Base-by-base conservation (phyloP, 1,284 basidiomycete genomes). In the Trametes sp. region DNA sequence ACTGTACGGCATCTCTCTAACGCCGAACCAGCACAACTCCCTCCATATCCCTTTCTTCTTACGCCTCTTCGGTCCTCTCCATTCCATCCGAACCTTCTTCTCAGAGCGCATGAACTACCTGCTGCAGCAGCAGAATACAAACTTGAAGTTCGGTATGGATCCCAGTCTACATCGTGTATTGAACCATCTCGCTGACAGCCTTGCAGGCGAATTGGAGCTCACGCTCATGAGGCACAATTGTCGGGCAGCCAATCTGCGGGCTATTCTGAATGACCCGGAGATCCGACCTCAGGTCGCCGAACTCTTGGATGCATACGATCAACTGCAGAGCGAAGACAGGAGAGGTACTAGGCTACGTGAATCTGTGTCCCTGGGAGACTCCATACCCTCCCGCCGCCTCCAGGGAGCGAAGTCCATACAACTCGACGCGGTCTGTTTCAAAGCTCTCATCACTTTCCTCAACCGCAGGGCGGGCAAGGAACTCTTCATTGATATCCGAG, bases 101-200 rank as follows among this genome's bases (percentile, higher is more conserved):
- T 80, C 74, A 14, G 73, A 81, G 45, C 61, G 70, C 0, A 70
- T 75, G 24, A 81, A 79, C 26, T 70, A 74, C 16, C 62, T 74
- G 7, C 65, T 81, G 9, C 78, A 80, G 52, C 41, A 54, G 3
- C 57, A 74, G 14, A 73, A 73, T 7, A 78, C 69, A 1, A 81
- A 81, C 56, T n/a, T 57, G 31, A 53, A 45, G 5, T 64, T 64
- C 23, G 62, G 62, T 64, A 14, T 9, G 62, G 26, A 31, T 24
- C 35, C 29, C 26, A 21, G 16, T 6, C 5, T 10, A 42, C 1
- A 1, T 10, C 9, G 8, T 11, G 24, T 3, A 52, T 19, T 48
- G 26, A 11, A 9, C 31, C 10, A 36, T 23, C 10, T 26, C 26
- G 23, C 24, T 24, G 21, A 5, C 48, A 19, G 11, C n/a, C 5